A percentile compares a stretch with the other conserved stretches of the same genome.
Conservation (phyloP, 257 asterid species). For the Linderniella brevidens region DNA sequence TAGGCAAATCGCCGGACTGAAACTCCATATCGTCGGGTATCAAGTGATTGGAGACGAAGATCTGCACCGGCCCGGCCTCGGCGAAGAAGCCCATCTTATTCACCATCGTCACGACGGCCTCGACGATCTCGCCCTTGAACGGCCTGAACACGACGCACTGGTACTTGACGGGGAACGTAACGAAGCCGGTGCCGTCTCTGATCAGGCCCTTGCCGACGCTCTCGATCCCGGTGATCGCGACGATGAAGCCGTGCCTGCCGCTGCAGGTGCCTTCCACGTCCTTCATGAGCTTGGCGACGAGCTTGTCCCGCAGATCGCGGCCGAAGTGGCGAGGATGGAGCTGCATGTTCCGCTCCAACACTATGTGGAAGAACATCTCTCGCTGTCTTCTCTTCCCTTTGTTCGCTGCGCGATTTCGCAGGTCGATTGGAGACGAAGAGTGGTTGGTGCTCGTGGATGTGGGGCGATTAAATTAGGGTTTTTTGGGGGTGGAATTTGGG, state of each 20-base stretch:
- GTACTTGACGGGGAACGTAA: constrained; percentile 75
- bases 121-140: constrained; percentile 78
- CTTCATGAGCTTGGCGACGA: constrained; percentile 83
- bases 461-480: too few species aligned
- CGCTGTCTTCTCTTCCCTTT: too few species aligned
- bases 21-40: constrained; percentile 98
- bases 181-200: constrained; percentile 96
- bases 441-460: too few species aligned
- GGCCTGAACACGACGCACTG: constrained; percentile 96
- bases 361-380: constrained; percentile 82
- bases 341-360: constrained; percentile 90
- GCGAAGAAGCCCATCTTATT: constrained; percentile 99
- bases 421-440: too few species aligned
- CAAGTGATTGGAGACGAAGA: constrained; percentile 81
- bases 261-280: constrained; percentile 99
- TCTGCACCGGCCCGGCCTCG: constrained; percentile 96
- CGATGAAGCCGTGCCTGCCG: constrained; percentile 90
- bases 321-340: constrained; percentile 97
- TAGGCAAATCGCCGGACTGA: constrained; percentile 84
- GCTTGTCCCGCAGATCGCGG: constrained; percentile 88
- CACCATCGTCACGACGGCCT: constrained; percentile 95
- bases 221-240: constrained; percentile 87
- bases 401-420: too few species aligned
- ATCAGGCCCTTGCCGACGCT: constrained; percentile 82
- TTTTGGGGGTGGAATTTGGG: too few species aligned